Evolutionary conservation across 345 rosid species (phyloP), one percentile per base, ranked within the genome.

Genomic region (Eucalyptus victrix): DNA sequence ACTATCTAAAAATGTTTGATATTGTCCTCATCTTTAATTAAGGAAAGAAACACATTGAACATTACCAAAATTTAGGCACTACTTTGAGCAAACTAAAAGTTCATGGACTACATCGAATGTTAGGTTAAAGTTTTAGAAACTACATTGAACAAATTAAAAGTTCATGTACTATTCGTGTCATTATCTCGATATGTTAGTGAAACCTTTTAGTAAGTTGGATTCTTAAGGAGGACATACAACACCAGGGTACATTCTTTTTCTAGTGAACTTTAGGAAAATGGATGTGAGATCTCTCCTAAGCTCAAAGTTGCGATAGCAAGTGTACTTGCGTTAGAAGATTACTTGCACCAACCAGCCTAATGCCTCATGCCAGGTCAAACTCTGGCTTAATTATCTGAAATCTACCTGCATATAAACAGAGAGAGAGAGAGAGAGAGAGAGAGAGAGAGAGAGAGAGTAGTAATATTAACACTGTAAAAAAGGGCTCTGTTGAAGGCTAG

Each of bases 31-130:
- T 1, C 58, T 53, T 53, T 53, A 53, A 53, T 53, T 53, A 53
- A 53, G 11, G 58, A 1, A 53, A 53, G 26, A 53, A 53, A 1
- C 26, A 21, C 26, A 53, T 53, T 53, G 26, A 53, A 53, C 2
- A 1, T 53, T 4, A 53, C 1, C 58, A 53, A 53, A 53, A 53
- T 53, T 53, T 21, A 53, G 58, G 1, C 5, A 53, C 5, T 0
- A 0, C 5, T 3, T 53, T 21, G 58, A 53, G 58, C 0, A 53
- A 53, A 53, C 11, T 4, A 0, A 53, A 53, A 53, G 58, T 53
- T 53, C 11, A 53, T 1, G 58, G 1, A 19, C 1, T 1, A 2
- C 1, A 53, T 8, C 2, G 0, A 53, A 53, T 0, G 11, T 53
- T 53, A 53, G 26, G 26, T 53, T 53, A 53, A 53, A 53, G 56